Evolutionary conservation across 2,329 filamentous ascomycete species (phyloP).

Genomic region (Fusarium nelsonii): DNA sequence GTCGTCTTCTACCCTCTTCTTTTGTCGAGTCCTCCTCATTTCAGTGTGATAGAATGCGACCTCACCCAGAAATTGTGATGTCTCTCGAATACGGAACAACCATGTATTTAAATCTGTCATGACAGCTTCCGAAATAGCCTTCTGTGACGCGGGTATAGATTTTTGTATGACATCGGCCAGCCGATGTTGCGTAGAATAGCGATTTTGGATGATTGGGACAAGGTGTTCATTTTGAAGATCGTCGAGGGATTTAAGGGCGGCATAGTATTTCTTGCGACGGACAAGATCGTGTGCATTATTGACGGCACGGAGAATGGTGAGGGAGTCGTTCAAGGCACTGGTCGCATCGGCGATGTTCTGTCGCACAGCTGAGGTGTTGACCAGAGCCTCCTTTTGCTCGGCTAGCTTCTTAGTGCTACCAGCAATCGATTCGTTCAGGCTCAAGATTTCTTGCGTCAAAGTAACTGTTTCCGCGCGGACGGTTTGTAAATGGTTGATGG

Average conservation of each 20-base stretch:
- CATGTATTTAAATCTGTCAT: conserved; percentile 98
- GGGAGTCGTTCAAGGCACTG: conserved; percentile 87
- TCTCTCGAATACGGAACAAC: conserved; percentile 94
- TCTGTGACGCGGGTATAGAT: conserved; percentile 92
- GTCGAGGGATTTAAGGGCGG: conserved; percentile 90
- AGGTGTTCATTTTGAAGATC: conserved; percentile 97
- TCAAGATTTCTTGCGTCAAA: conserved; percentile 89
- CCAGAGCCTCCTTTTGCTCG: conserved; percentile 92
- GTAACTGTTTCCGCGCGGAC: conserved; percentile 91
- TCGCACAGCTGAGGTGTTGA: conserved; percentile 90
- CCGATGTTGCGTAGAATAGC: conserved; percentile 93
- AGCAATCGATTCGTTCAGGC: conserved; percentile 94
- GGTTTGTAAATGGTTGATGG: conserved; percentile 91
- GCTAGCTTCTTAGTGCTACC: conserved; percentile 93
- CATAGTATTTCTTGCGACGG: conserved; percentile 94
- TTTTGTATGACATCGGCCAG: conserved; percentile 96
- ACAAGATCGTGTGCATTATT: conserved; percentile 95
- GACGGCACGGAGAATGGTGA: conserved; percentile 91
- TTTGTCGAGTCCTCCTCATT: conserved; percentile 83
- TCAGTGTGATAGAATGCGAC: conserved; percentile 98
- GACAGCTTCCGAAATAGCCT: conserved; percentile 93
- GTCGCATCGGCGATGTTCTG: conserved; percentile 97
- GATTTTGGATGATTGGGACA: conserved; percentile 76
- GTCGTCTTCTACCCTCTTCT: conserved; percentile 82
- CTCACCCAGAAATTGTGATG: conserved; percentile 94